Percentiles rank a stretch among this genome's conserved stretches.
Conservation (phyloP, 2,329 filamentous ascomycete species). For the Rugonectria rugulosa region DNA sequence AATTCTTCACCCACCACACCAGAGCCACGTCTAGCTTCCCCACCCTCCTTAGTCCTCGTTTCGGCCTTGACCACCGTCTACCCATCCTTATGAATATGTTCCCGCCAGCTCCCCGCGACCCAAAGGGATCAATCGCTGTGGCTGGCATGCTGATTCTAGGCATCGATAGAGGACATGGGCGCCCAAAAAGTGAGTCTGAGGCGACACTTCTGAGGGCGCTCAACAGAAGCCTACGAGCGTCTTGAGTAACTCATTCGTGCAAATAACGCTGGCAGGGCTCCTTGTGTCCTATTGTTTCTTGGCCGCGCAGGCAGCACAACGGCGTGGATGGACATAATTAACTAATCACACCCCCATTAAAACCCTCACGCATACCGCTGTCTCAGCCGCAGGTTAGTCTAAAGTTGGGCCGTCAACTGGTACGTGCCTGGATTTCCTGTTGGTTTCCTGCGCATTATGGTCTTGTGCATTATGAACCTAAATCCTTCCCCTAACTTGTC, state of each 20-base stretch:
- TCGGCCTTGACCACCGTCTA: constrained; percentile 17
- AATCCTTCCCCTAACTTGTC: no score
- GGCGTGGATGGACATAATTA: not conserved
- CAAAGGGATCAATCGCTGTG: constrained; percentile 18
- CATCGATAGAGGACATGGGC: constrained; percentile 50
- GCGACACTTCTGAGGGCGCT: constrained; percentile 37
- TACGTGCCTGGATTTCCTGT: constrained; percentile 9
- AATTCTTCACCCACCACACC: no score
- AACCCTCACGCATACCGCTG: constrained; percentile 10
- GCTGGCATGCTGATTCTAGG: constrained; percentile 27
- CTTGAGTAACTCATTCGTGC: constrained; percentile 43
- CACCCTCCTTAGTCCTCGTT: not conserved
- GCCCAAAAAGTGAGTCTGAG: constrained; percentile 52
- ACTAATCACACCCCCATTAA: constrained; percentile 15
- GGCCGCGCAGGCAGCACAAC: not conserved
- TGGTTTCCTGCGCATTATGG: constrained; percentile 4
- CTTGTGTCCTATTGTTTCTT: not conserved
- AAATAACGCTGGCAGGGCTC: constrained; percentile 22
- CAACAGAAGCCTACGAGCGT: constrained; percentile 39
- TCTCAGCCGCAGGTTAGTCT: not conserved
- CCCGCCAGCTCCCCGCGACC: constrained; percentile 18
- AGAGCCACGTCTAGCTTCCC: constrained; percentile 2
- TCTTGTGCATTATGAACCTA: constrained; percentile 8
- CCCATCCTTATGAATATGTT: constrained; percentile 23
- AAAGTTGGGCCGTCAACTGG: constrained; percentile 11